Conservation (phyloP, 1,284 basidiomycete genomes). For the Heliocybe sulcata region DNA sequence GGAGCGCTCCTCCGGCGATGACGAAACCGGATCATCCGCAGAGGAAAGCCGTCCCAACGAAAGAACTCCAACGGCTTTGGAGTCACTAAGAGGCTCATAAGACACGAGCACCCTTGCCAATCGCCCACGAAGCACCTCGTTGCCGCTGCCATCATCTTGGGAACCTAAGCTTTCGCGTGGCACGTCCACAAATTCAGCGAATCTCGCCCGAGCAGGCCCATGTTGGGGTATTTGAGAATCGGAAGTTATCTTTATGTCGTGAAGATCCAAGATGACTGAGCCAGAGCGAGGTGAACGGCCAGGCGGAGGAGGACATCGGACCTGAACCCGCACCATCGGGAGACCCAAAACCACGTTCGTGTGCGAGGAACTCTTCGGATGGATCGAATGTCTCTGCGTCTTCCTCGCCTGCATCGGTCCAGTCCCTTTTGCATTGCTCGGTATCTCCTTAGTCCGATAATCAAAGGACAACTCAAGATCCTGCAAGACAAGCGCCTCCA, state of each 20-base stretch:
- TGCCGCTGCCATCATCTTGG: conserved; percentile 2
- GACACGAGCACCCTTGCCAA: conserved; percentile 1
- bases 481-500: conserved; percentile 45
- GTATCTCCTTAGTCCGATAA: conserved; percentile 22
- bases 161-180: background rate
- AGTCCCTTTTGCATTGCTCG: background rate
- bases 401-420: background rate
- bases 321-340: conserved; percentile 52
- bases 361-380: background rate
- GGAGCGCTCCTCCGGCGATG: background rate
- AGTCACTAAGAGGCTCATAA: background rate
- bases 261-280: conserved; percentile 56
- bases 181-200: conserved; percentile 20
- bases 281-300: conserved; percentile 47
- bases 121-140: conserved; percentile 1
- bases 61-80: background rate
- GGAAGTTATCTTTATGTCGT: conserved; percentile 38
- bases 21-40: background rate
- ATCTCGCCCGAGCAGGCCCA: conserved; percentile 24
- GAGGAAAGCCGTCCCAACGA: background rate
- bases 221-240: conserved; percentile 13
- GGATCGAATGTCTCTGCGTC: background rate
- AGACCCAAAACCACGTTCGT: conserved; percentile 26
- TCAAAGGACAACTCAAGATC: conserved; percentile 47
- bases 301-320: conserved; percentile 47